Percentiles rank a stretch among this genome's conserved stretches.
Conservation (phyloP, 2,329 filamentous ascomycete genomes). For the Hyphodiscus sp. region DNA sequence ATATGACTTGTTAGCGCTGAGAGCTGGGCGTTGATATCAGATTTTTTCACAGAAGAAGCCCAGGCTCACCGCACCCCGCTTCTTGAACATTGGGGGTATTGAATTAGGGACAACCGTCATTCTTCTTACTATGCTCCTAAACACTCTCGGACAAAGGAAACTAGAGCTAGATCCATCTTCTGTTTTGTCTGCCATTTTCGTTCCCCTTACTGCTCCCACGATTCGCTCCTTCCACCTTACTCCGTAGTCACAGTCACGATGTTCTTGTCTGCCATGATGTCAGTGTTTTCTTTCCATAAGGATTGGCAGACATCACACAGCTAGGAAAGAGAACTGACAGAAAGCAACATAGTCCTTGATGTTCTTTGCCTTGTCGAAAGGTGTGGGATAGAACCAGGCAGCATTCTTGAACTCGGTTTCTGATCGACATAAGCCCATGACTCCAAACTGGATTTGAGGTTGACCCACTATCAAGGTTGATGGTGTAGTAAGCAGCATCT, state of each 20-base stretch:
- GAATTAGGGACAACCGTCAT: too few species aligned
- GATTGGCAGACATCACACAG: too few species aligned
- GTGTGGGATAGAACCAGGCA: slow-evolving; percentile 41
- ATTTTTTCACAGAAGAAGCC: too few species aligned
- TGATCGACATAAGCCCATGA: slow-evolving; percentile 9
- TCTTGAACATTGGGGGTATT: too few species aligned
- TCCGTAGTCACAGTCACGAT: slow-evolving; percentile 21
- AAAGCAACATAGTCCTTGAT: slow-evolving; percentile 42
- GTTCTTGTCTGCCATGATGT: slow-evolving; percentile 16
- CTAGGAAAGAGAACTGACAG: slow-evolving; percentile 30
- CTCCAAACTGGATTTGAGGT: not conserved
- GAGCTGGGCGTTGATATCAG: too few species aligned
- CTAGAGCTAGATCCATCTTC: not conserved
- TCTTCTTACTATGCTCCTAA: not conserved
- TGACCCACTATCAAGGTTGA: slow-evolving; percentile 34
- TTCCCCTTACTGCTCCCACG: not conserved
- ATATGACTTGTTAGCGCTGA: too few species aligned
- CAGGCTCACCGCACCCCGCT: too few species aligned
- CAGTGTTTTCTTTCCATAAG: not conserved
- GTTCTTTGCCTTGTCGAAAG: slow-evolving; percentile 34
- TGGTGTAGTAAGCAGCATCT: slow-evolving; percentile 40
- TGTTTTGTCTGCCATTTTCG: not conserved
- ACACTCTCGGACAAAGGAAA: not conserved
- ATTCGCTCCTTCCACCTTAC: slow-evolving; percentile 1
- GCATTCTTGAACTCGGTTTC: slow-evolving; percentile 36